A percentile compares a stretch with the other conserved stretches of the same genome.
Evolutionary conservation across 2,329 filamentous ascomycete genomes (phyloP).

Genomic region (Aspergillus sp.): DNA sequence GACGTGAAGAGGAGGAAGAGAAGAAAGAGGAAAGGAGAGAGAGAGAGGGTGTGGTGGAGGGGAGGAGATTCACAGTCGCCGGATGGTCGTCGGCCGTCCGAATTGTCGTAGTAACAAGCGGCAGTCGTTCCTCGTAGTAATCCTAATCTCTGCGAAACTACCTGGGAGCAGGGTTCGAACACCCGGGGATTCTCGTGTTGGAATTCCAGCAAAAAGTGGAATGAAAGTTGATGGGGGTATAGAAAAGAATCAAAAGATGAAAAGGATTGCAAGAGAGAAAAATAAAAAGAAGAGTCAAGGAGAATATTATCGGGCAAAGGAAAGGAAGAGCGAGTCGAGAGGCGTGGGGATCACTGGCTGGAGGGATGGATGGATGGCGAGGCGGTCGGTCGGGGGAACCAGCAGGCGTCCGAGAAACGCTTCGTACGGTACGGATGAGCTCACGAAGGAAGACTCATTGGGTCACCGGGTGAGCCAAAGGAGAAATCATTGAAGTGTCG

Average conservation of each 20-base stretch:
- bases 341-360: slow-evolving; percentile 14
- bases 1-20: slow-evolving; percentile 5
- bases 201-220: slow-evolving; percentile 8
- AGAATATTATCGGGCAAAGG: slow-evolving; percentile 3
- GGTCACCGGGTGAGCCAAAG: neutral
- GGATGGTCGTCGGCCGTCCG: slow-evolving; percentile 21
- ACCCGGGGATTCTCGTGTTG: slow-evolving; percentile 21
- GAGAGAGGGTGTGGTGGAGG: too few species aligned
- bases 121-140: neutral
- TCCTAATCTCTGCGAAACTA: neutral
- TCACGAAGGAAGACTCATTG: slow-evolving; percentile 1
- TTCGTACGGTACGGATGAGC: neutral
- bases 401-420: neutral
- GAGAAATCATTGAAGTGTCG: neutral
- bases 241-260: neutral
- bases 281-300: neutral
- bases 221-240: slow-evolving; percentile 2
- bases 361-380: slow-evolving; percentile 26
- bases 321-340: slow-evolving; percentile 11
- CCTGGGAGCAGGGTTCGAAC: slow-evolving; percentile 14
- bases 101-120: slow-evolving; percentile 8
- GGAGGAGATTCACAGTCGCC: slow-evolving; percentile 17
- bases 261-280: neutral
- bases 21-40: slow-evolving; percentile 1
- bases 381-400: slow-evolving; percentile 27